Percentiles rank a stretch among this genome's conserved stretches.
phyloP scores from a whole-genome alignment of 2,329 filamentous ascomycete species.

The Trichoderma sp. region DNA sequence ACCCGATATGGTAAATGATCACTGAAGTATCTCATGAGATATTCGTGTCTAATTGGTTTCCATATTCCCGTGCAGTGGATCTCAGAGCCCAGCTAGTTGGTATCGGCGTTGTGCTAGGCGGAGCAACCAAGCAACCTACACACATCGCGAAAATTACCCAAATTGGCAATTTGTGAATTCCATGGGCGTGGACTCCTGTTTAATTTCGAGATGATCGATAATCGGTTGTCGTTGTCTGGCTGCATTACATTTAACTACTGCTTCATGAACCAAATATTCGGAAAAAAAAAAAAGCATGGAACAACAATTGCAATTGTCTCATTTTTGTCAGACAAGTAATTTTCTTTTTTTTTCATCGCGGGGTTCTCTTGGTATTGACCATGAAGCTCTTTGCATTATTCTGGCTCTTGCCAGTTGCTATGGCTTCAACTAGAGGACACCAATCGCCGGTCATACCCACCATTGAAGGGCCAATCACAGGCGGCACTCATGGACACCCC shows the following conservation, averaged over 20 bases:
- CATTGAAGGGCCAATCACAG: not conserved
- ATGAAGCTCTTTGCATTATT: not conserved
- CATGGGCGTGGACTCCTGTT: not conserved
- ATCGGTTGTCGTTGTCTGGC: not conserved
- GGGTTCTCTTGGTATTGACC: not conserved
- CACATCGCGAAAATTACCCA: not conserved
- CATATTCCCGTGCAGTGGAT: not conserved
- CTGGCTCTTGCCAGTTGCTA: not conserved
- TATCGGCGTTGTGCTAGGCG: not conserved
- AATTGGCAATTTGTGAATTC: not conserved
- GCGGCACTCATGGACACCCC: not conserved
- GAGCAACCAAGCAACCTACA: not conserved
- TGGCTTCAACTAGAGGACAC: not conserved
- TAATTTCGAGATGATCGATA: not conserved
- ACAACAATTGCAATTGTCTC: not conserved
- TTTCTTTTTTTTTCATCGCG: not conserved
- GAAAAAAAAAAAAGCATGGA: not conserved
- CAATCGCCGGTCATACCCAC: not conserved
- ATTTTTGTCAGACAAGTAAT: not conserved
- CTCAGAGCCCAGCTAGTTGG: not conserved
- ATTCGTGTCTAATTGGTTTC: not conserved
- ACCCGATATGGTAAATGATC: not conserved
- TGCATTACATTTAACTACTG: not conserved
- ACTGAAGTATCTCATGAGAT: not conserved
- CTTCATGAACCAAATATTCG: not conserved